Base-by-base conservation (phyloP, 306 rosid genomes). In the Cercis canadensis region DNA sequence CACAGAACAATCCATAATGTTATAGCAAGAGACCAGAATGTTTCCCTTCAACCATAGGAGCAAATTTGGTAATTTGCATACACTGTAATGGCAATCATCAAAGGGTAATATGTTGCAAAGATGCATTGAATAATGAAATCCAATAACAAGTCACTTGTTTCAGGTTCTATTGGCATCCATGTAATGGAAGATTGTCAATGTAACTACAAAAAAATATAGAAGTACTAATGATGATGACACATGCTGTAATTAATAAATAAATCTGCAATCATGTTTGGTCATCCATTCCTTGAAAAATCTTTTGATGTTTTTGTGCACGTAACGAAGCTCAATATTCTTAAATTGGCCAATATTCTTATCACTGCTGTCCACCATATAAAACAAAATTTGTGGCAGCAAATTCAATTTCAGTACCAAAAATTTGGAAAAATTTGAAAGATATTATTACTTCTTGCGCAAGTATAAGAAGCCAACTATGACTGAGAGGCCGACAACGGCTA, bases 401-500 rank as follows among this genome's bases (percentile, higher is more conserved):
- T 19, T 77, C 58, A 58, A 65, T 73, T 18, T 34, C n/a, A 43
- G 43, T 5, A 24, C 57, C 58, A 63, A 50, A 55, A 19, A 50
- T 24, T 54, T 16, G 29, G 44, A 75, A 52, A 77, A 65, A 43
- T 50, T 44, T 51, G 58, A 37, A 71, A 52, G 11, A 59, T 39
- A 40, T 74, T 39, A 40, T 74, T 75, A 82, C 80, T 88, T 93
- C 81, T 75, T 90, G 9, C 83, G 80, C 57, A 79, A 81, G 85
- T 75, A 87, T 55, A 87, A 65, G 80, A 84, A 75, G 21, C 90
- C 87, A 59, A 75, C 77, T 19, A 64, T 76, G 66, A 82, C 82
- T 15, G 98, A 87, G 69, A 90, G 58, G 40, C 98, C 77, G 24
- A 81, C 80, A 4, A 79, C 70, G 8, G 92, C 85, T 1, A 69